Percentiles rank a stretch among this genome's conserved stretches.
Evolutionary conservation across 176 grass and related monocot species (phyloP).

Genomic region (Microstegium vimineum): DNA sequence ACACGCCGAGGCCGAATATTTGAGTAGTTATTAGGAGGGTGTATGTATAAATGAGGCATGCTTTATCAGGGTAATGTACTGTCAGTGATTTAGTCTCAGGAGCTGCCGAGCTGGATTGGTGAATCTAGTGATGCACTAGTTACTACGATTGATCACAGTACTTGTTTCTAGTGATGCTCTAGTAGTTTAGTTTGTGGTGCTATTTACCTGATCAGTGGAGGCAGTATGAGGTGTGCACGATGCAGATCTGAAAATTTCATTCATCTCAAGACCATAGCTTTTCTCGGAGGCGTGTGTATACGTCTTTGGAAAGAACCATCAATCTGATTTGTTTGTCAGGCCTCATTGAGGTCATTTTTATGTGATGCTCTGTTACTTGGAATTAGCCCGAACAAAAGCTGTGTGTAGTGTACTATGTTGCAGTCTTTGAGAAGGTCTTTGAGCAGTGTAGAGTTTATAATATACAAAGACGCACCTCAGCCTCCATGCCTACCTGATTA

Average conservation of each 20-base stretch:
- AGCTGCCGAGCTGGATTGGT: not conserved
- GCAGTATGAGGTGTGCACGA: not conserved
- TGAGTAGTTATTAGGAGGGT: not conserved
- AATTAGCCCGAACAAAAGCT: not conserved
- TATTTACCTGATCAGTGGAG: not conserved
- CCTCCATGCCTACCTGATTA: not conserved
- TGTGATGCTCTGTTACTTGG: not conserved
- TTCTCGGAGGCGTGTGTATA: not conserved
- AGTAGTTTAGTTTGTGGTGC: not conserved
- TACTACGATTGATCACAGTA: not conserved
- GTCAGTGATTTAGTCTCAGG: conserved; percentile 8
- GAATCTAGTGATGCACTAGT: not conserved
- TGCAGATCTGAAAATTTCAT: not conserved
- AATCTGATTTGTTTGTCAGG: not conserved
- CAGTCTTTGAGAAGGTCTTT: not conserved
- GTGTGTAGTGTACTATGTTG: too few species aligned
- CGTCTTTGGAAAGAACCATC: not conserved
- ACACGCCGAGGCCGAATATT: not conserved
- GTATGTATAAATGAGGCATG: conserved; percentile 39
- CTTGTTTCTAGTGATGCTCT: not conserved
- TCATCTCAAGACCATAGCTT: not conserved
- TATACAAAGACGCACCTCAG: too few species aligned
- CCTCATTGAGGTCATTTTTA: not conserved
- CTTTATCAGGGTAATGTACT: conserved; percentile 8
- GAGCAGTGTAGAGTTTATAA: not conserved